Percentiles rank a stretch among this genome's conserved stretches.
Conservation (phyloP, 768 basidiomycete genomes). For the Termitomyces sp. region DNA sequence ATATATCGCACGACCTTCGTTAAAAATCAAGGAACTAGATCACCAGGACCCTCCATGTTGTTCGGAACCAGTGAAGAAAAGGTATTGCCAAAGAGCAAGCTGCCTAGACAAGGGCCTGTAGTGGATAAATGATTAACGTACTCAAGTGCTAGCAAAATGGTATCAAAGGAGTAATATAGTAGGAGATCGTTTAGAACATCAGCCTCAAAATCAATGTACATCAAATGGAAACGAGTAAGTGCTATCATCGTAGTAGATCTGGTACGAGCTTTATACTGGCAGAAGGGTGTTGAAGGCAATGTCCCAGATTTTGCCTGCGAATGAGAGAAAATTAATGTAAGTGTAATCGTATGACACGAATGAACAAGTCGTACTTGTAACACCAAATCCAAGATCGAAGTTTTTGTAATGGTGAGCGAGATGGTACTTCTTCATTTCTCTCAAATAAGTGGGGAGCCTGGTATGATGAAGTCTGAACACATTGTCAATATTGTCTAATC, state of each 20-base stretch:
- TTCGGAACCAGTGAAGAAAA: background rate
- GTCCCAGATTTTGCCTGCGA: slow-evolving; percentile 88
- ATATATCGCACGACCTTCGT: background rate
- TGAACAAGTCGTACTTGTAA: slow-evolving; percentile 61
- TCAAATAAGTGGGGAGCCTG: slow-evolving; percentile 77
- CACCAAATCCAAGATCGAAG: slow-evolving; percentile 95
- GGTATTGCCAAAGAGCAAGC: background rate
- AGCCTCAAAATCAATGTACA: background rate
- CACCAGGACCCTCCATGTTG: background rate
- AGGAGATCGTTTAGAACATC: background rate
- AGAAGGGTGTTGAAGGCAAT: slow-evolving; percentile 82
- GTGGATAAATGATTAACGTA: background rate
- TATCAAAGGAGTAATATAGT: background rate
- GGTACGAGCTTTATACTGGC: slow-evolving; percentile 36
- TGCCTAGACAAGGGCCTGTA: background rate
- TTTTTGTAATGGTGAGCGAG: slow-evolving; percentile 98
- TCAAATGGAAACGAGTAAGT: background rate
- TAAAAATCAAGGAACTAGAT: background rate
- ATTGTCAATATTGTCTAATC: background rate
- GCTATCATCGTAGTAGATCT: background rate
- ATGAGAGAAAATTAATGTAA: background rate
- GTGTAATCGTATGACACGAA: background rate
- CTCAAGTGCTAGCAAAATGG: background rate
- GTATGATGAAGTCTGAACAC: slow-evolving; percentile 72
- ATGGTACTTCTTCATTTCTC: slow-evolving; percentile 95